phyloP scores from a whole-genome alignment of 2,329 filamentous ascomycete genomes.

The Colletotrichum sansevieriae region DNA sequence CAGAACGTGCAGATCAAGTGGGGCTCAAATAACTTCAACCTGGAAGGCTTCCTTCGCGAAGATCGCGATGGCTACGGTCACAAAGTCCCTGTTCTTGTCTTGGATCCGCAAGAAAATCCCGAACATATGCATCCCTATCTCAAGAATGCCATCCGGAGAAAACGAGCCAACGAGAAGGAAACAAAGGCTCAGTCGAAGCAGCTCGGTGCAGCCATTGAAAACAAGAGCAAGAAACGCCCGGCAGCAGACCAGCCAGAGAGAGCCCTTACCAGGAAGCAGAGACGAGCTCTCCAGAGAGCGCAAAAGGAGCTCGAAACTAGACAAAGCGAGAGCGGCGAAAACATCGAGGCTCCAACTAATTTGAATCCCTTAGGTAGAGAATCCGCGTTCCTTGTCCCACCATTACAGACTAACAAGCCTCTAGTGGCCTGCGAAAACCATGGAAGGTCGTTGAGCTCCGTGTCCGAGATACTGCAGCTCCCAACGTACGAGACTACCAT shows the following conservation, averaged over 20 bases:
- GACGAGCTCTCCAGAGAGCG: conserved; percentile 33
- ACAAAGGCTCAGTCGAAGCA: conserved; percentile 56
- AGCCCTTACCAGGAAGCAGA: conserved; percentile 45
- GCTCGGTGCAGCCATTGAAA: conserved; percentile 44
- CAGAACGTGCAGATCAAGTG: conserved; percentile 80
- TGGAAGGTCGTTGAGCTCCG: conserved; percentile 50
- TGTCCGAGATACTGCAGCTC: conserved; percentile 58
- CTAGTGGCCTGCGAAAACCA: conserved; percentile 62
- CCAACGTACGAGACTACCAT: conserved; percentile 58
- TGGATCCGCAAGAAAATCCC: conserved; percentile 56
- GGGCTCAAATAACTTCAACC: conserved; percentile 61
- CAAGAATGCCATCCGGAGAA: conserved; percentile 72
- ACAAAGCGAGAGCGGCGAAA: conserved; percentile 46
- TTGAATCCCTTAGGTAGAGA: conserved; percentile 50
- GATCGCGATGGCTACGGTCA: conserved; percentile 60
- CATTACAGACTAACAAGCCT: conserved; percentile 3
- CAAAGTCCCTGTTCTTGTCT: conserved; percentile 69
- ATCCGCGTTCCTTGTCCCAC: no score
- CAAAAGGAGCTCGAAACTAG: conserved; percentile 25
- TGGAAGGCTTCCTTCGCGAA: conserved; percentile 80
- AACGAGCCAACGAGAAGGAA: conserved; percentile 71
- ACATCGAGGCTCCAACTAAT: conserved; percentile 45
- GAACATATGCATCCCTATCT: conserved; percentile 62
- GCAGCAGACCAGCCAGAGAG: conserved; percentile 33
- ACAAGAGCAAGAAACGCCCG: conserved; percentile 43